Conservation (phyloP, 2,329 filamentous ascomycete genomes). For the Huntiella omanensis region DNA sequence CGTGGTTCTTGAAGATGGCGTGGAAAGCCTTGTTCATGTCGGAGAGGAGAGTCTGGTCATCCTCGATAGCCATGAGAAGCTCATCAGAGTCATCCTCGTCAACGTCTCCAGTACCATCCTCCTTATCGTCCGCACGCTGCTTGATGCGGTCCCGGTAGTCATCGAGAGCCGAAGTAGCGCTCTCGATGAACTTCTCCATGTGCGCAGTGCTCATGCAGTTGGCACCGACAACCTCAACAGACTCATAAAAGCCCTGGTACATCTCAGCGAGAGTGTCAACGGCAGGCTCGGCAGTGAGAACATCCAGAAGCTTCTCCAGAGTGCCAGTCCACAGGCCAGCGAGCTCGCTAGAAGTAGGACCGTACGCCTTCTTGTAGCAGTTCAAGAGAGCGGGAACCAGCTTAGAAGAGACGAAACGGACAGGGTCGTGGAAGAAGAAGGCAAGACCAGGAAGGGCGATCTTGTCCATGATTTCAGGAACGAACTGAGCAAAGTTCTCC, state of each 20-base stretch:
- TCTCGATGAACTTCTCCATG: conserved; percentile 75
- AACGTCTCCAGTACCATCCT: conserved; percentile 55
- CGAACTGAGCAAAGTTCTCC: conserved; percentile 77
- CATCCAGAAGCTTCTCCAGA: conserved; percentile 79
- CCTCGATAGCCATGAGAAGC: conserved; percentile 76
- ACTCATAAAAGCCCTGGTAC: conserved; percentile 99
- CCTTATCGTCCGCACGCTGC: conserved; percentile 66
- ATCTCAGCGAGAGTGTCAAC: conserved; percentile 95
- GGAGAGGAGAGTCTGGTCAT: conserved; percentile 87
- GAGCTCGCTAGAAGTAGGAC: conserved; percentile 60
- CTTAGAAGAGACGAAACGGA: conserved; percentile 86
- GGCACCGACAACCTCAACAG: conserved; percentile 80
- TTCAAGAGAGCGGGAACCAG: conserved; percentile 83
- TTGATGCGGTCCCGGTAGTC: conserved; percentile 83
- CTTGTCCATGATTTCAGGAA: conserved; percentile 85
- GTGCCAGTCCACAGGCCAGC: conserved; percentile 69
- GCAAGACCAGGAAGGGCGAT: conserved; percentile 84
- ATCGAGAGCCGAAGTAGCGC: conserved; percentile 66
- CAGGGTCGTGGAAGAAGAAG: conserved; percentile 98
- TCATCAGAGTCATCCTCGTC: conserved; percentile 83
- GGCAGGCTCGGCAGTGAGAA: conserved; percentile 79
- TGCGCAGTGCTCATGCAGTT: conserved; percentile 59
- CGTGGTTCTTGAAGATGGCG: conserved; percentile 95
- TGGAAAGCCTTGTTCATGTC: conserved; percentile 99
- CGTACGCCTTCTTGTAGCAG: conserved; percentile 84